phyloP scores from a whole-genome alignment of 352 stramenopile species.

The Achlya hypogyna region DNA sequence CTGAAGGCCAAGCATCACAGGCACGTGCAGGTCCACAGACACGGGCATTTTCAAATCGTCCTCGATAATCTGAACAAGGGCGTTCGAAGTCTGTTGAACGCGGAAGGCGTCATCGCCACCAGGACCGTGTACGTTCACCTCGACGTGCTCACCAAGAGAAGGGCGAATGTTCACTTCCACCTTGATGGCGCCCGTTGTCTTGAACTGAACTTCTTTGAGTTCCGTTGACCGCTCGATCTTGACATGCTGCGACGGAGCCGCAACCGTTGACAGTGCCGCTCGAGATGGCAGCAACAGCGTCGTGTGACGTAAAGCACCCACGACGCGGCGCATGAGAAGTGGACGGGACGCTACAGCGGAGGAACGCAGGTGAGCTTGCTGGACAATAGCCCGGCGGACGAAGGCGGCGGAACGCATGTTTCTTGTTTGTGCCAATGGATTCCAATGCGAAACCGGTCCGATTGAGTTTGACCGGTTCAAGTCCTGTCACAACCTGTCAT shows the following conservation, averaged over 20 bases:
- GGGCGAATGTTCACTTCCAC: constrained; percentile 7
- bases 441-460: too few relatives aligned
- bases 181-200: background rate
- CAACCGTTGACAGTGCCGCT: background rate
- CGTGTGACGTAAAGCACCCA: too few relatives aligned
- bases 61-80: background rate
- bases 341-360: too few relatives aligned
- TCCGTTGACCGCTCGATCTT: background rate
- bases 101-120: background rate
- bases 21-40: constrained; percentile 21
- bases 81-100: background rate
- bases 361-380: too few relatives aligned
- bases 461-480: too few relatives aligned
- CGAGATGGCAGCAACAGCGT: background rate
- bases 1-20: constrained; percentile 37
- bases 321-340: too few relatives aligned
- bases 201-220: constrained; percentile 14
- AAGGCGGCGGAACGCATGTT: too few relatives aligned
- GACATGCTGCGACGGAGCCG: background rate
- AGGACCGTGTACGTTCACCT: background rate
- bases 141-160: constrained; percentile 1
- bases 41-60: background rate
- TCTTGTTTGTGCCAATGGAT: too few relatives aligned
- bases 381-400: too few relatives aligned
- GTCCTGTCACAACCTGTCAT: too few relatives aligned